phyloP scores from a whole-genome alignment of 441 rosid genomes.

The Mallotus repandus region DNA sequence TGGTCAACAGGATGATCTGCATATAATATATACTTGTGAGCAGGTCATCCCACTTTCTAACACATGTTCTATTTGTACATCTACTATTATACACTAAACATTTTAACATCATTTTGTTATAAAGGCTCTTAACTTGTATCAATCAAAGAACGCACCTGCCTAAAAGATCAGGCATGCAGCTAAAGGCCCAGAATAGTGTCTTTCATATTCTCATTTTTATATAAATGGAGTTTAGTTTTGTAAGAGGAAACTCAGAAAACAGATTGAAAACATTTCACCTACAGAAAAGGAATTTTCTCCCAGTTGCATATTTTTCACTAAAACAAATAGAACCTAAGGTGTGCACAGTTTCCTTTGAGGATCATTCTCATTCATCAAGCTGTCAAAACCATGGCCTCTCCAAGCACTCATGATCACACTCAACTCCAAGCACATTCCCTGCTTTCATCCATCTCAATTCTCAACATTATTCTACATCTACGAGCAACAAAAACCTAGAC shows the following conservation, averaged over 20 bases:
- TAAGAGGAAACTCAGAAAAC: too few species aligned
- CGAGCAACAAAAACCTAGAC: background rate
- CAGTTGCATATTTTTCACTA: background rate
- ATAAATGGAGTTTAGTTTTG: too few species aligned
- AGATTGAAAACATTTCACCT: background rate
- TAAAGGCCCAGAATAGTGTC: background rate
- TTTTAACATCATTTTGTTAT: too few species aligned
- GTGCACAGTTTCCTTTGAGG: too few species aligned
- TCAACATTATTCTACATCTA: background rate
- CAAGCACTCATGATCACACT: background rate
- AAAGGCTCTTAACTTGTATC: too few species aligned
- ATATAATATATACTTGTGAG: too few species aligned
- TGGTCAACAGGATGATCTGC: too few species aligned
- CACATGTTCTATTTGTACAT: too few species aligned
- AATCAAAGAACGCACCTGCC: background rate
- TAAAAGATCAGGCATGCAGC: background rate
- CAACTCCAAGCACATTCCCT: background rate
- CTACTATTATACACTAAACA: too few species aligned
- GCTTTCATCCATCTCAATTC: slow-evolving; percentile 2
- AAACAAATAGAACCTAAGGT: background rate
- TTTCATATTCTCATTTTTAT: background rate
- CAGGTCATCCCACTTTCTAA: too few species aligned
- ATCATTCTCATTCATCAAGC: background rate
- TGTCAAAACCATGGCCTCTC: background rate
- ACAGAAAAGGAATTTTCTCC: background rate